These are phyloP conservation scores for Talaromyces atroroseus DNA, from an alignment of 2,329 filamentous ascomycete genomes.

Conservation along the genomic window DNA sequence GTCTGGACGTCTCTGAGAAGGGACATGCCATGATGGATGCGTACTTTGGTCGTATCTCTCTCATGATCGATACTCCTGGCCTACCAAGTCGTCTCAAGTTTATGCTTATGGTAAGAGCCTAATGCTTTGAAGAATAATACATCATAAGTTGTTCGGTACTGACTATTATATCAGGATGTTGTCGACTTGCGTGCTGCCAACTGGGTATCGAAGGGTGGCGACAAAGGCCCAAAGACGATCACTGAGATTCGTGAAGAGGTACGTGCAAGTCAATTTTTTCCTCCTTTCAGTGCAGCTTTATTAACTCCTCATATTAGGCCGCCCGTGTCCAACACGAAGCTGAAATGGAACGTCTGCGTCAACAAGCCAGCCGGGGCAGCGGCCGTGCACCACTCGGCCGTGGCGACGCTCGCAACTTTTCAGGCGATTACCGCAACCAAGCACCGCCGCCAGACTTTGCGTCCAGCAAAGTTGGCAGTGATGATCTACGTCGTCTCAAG, in stretches of 20 bases:
- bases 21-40: constrained; percentile 81
- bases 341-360: constrained; percentile 57
- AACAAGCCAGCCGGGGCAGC: constrained; percentile 53
- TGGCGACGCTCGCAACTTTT: constrained; percentile 82
- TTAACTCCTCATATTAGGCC: constrained; percentile 40
- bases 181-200: constrained; percentile 70
- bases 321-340: constrained; percentile 73
- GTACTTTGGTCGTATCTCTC: constrained; percentile 85
- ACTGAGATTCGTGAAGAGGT: constrained; percentile 81
- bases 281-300: neutral
- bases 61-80: constrained; percentile 71
- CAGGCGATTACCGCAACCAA: constrained; percentile 60
- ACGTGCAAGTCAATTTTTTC: constrained; percentile 25
- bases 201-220: constrained; percentile 82
- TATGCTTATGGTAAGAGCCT: constrained; percentile 71
- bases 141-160: neutral
- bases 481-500: constrained; percentile 76
- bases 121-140: neutral
- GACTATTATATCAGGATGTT: constrained; percentile 54
- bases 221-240: constrained; percentile 96
- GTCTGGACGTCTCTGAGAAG: constrained; percentile 78
- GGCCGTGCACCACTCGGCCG: constrained; percentile 71
- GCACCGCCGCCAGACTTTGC: constrained; percentile 64
- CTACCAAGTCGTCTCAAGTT: constrained; percentile 85
- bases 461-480: constrained; percentile 79